Percentiles rank a stretch among this genome's conserved stretches.
These are phyloP conservation scores for Neostapfia colusana DNA, from an alignment of 176 grass and related monocot species.

Conservation along the genomic window DNA sequence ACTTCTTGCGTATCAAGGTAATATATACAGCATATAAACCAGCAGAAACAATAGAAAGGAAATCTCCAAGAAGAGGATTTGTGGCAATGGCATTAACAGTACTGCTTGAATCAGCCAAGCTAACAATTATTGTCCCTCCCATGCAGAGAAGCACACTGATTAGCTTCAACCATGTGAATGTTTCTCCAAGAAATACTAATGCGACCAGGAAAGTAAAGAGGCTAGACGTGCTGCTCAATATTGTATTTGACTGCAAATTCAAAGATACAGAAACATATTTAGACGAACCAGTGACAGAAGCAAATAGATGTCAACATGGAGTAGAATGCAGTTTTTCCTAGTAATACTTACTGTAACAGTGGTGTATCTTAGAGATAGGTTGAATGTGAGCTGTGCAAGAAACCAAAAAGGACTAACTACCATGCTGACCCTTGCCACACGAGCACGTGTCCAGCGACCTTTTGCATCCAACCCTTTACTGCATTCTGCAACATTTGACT, in stretches of 20 bases:
- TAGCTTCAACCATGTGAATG: slow-evolving; percentile 91
- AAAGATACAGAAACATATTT: slow-evolving; percentile 25
- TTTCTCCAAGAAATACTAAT: slow-evolving; percentile 83
- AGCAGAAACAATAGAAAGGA: slow-evolving; percentile 83
- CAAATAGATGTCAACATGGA: slow-evolving; percentile 14
- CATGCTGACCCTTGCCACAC: slow-evolving; percentile 81
- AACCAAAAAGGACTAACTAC: slow-evolving; percentile 97
- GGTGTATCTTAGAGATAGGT: slow-evolving; percentile 95
- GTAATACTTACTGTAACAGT: slow-evolving; percentile 80
- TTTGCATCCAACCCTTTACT: slow-evolving; percentile 75
- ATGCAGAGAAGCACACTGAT: slow-evolving; percentile 93
- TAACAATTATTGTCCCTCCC: slow-evolving; percentile 93
- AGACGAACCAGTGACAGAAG: not conserved
- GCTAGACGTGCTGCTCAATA: slow-evolving; percentile 91
- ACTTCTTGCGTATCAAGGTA: slow-evolving; percentile 86
- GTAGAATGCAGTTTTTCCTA: not conserved
- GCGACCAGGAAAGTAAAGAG: slow-evolving; percentile 99
- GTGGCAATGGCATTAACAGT: slow-evolving; percentile 59
- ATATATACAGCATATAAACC: slow-evolving; percentile 87
- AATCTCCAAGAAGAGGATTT: slow-evolving; percentile 85
- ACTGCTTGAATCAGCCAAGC: slow-evolving; percentile 73
- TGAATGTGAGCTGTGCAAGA: slow-evolving; percentile 90
- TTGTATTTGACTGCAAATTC: slow-evolving; percentile 88
- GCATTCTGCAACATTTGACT: slow-evolving; percentile 17
- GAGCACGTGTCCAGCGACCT: slow-evolving; percentile 80